Base-by-base conservation (phyloP, 345 rosid species). In the Fremontodendron californicum region DNA sequence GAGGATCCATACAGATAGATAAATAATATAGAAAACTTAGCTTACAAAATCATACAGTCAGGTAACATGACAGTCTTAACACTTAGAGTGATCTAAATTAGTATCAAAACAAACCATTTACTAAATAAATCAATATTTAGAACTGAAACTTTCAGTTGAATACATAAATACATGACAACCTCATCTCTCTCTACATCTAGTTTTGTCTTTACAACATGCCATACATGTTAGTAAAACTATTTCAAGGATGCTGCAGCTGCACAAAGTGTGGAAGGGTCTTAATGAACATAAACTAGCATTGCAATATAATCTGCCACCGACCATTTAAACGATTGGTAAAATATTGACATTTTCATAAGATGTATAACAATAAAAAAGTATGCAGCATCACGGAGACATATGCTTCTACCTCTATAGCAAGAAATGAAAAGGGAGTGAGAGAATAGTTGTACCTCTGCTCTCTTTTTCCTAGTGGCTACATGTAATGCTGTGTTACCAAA, bases 401-500 rank as follows among this genome's bases (percentile, higher is more conserved):
- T 40, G 9, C 21, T 57, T 65, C 11, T 6, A 9, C 54, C 37
- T 43, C n/a, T 21, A 40, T 58, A 49, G 71, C 33, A 55, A 71
- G 46, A 73, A 51, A 18, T 1, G 0, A 25, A 65, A 63, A 55
- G 29, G 45, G n/a, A 55, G 27, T 37, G 48, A 40, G 31, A 9
- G 16, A 69, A n/a, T 35, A 66, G 35, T 57, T 72, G 49, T 89
- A 95, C 98, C 97, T 90, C 94, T 13, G 85, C 88, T 69, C 94
- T 87, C 82, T 90, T 93, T 76, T 93, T 95, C 81, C 99, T 87
- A 9, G 98, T 91, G 43, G 99, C 99, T 37, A 93, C 94, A 76
- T 95, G 99, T 60, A 95, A 85, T n/a, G 99, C 99, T 0, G 99
- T 93, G 78, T 90, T 87, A 70, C 94, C 97, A 79, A 88, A 88